Conservation (phyloP, 2,329 filamentous ascomycete species). For the Talaromyces rugulosus region DNA sequence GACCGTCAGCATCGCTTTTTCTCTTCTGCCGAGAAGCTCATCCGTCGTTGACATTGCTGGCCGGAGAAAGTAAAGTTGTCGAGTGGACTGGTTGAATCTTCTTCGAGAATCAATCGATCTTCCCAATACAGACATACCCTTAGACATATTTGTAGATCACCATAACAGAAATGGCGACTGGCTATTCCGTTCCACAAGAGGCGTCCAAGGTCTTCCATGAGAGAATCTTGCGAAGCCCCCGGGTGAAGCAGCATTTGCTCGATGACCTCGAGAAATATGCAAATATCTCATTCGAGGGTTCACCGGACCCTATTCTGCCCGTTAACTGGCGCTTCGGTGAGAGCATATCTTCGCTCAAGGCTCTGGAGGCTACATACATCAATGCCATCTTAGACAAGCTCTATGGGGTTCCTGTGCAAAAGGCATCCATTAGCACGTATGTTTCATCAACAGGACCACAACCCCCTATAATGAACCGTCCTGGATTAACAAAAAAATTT, state of each 20-base stretch:
- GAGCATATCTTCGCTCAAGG: conserved; percentile 6
- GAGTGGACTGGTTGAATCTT: background rate
- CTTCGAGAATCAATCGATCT: background rate
- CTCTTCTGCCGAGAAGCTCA: background rate
- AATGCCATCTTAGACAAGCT: conserved; percentile 3
- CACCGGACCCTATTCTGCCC: background rate
- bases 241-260: conserved; percentile 4
- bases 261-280: conserved; percentile 4
- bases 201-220: conserved; percentile 3
- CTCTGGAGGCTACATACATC: conserved; percentile 4
- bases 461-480: background rate
- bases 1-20: background rate
- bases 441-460: background rate
- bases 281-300: conserved; percentile 1
- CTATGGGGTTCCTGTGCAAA: conserved; percentile 1
- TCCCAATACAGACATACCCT: background rate
- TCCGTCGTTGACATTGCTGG: background rate
- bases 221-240: background rate
- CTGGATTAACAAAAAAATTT: background rate
- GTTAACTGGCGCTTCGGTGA: conserved; percentile 8
- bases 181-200: background rate
- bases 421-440: conserved; percentile 3
- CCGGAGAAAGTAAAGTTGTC: background rate
- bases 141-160: background rate
- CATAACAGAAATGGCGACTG: background rate